Evolutionary conservation across 768 basidiomycete species (phyloP).

Genomic region (Boletus vinaceobasis): DNA sequence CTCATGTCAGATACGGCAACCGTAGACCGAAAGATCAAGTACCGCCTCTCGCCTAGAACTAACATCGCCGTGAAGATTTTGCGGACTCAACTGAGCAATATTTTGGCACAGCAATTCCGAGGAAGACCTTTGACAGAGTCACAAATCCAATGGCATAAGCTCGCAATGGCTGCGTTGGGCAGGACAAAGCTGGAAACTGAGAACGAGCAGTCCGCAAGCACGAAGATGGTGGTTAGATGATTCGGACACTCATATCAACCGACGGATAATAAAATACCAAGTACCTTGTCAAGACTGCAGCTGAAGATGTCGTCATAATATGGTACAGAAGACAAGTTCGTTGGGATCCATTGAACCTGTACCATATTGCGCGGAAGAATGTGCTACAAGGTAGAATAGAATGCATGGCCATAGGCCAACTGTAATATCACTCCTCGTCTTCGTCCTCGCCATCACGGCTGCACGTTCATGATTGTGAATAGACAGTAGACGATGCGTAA

Average conservation of each 20-base stretch:
- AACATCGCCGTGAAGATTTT: constrained; percentile 79
- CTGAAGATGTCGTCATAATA: not conserved
- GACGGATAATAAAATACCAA: not conserved
- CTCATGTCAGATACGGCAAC: constrained; percentile 64
- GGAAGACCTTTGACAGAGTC: constrained; percentile 54
- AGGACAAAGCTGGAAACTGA: constrained; percentile 42
- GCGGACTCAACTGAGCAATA: constrained; percentile 55
- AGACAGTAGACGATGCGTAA: not conserved
- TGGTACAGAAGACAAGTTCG: not conserved
- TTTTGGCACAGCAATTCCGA: constrained; percentile 66
- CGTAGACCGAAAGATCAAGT: constrained; percentile 85
- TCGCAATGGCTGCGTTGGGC: constrained; percentile 61
- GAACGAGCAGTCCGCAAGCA: constrained; percentile 7
- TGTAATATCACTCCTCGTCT: constrained; percentile 41
- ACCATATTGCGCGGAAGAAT: constrained; percentile 7
- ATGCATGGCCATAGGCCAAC: not conserved
- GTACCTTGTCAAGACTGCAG: not conserved
- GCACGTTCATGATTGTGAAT: not conserved
- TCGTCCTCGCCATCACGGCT: constrained; percentile 54
- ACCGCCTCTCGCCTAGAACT: constrained; percentile 63
- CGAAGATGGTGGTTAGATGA: constrained; percentile 21
- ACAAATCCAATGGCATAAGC: constrained; percentile 70
- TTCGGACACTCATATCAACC: not conserved
- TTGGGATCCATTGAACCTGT: not conserved
- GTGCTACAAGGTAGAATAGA: not conserved